Base-by-base conservation (phyloP, 1,284 basidiomycete species). In the Apiotrichum akiyoshidainum region DNA sequence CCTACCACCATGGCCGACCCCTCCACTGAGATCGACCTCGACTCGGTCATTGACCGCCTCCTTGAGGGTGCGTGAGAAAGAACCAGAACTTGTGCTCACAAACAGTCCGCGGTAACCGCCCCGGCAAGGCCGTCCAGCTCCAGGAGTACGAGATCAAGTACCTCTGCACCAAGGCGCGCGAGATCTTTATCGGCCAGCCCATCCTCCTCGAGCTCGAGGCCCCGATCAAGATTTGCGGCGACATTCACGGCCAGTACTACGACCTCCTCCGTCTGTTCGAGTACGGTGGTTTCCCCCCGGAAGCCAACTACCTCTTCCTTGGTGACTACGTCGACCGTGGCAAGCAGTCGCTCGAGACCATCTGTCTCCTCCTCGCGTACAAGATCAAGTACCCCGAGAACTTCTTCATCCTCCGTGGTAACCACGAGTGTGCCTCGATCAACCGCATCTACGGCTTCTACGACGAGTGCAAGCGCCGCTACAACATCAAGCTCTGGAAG, bases 31-130 rank as follows among this genome's bases (percentile, higher is more conserved):
- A 93, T 96, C 80, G 93, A 96, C 84, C 85, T 97, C 67, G 93
- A 97, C 83, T 94, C 92, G 79, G 91, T 96, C 83, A 96, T 97
- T 77, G 93, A 96, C 86, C 85, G 92, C 65, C 83, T 96, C 67
- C 83, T 96, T 67, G 93, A 96, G 87, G 93, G 93, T 93, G 82
- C 46, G 45, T 51, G 21, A 19, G 34, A 48, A 41, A 47, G 35
- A 17, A 33, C 21, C 12, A 11, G 14, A 11, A 34, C 26, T 31
- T 16, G 46, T 21, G 55, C 54, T 64, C 37, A 52, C 50, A 35
- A 19, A 11, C 67, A 83, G 83, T 85, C 46, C 81, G 83, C 67
- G 83, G 83, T 63, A 80, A 83, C 75, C 73, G 83, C 64, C 83
- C 83, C 37, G 83, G 83, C 52, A 84, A 84, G 76, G 81, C 82